These are phyloP conservation scores for Gossypium longicalyx DNA, from an alignment of 345 rosid species.

Conservation along the genomic window DNA sequence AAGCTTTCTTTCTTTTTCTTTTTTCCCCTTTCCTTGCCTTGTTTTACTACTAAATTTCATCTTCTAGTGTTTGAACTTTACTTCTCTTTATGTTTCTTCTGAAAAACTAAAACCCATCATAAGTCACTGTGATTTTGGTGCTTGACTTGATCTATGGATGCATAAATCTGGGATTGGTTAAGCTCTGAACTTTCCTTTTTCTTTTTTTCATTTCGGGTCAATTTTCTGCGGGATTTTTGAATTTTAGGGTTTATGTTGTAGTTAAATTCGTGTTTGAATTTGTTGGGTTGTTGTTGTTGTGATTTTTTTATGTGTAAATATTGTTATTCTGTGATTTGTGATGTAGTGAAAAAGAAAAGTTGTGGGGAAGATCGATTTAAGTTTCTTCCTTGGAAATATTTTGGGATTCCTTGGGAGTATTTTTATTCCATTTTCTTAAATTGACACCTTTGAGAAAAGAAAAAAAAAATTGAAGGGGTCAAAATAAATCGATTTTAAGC, in stretches of 20 bases:
- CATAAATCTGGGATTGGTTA: conserved; percentile 41
- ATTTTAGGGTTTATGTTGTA: not conserved
- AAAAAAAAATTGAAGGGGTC: not conserved
- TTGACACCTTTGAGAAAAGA: not conserved
- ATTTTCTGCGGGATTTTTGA: not conserved
- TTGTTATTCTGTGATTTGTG: conserved; percentile 18
- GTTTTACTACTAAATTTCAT: conserved; percentile 18
- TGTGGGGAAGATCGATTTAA: conserved; percentile 8
- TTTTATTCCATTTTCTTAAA: conserved; percentile 26
- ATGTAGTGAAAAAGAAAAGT: conserved; percentile 1
- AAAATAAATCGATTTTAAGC: conserved; percentile 23
- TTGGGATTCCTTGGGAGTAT: conserved; percentile 43
- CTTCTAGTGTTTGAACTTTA: not conserved
- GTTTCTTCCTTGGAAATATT: conserved; percentile 36
- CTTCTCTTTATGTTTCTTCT: not conserved
- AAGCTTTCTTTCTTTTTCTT: not conserved
- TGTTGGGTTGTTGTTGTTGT: not conserved
- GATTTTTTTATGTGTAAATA: conserved; percentile 34
- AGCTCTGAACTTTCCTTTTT: not conserved
- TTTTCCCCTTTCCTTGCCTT: conserved; percentile 17
- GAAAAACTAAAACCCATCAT: not conserved
- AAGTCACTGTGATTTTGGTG: not conserved
- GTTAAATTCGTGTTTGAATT: not conserved
- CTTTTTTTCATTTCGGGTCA: not conserved
- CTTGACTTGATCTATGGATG: conserved; percentile 28